phyloP scores from a whole-genome alignment of 192 early-diverging fungal species.

The Irineochytrium annulatum region DNA sequence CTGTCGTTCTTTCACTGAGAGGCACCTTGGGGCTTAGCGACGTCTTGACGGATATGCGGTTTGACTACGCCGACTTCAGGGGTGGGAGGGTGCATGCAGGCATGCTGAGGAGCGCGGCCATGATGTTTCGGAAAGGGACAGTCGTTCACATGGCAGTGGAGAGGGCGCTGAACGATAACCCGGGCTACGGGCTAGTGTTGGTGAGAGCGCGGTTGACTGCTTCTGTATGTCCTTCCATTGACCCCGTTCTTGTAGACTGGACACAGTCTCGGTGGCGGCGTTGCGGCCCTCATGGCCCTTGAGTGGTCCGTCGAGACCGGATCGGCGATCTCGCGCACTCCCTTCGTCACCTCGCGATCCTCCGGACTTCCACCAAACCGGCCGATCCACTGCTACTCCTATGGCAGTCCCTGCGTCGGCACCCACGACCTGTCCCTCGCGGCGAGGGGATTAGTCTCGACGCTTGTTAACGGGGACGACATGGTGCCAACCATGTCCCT shows the following conservation, averaged over 20 bases:
- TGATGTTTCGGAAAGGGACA: conserved; percentile 63
- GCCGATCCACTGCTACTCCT: conserved; percentile 84
- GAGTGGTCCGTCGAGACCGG: conserved; percentile 13
- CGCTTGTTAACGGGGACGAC: conserved; percentile 77
- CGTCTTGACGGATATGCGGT: conserved; percentile 39
- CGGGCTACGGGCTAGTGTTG: conserved; percentile 64
- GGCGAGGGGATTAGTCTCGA: conserved; percentile 72
- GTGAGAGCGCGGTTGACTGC: conserved; percentile 9
- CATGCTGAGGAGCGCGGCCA: conserved; percentile 76
- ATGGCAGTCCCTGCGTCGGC: conserved; percentile 74
- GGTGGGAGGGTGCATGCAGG: conserved; percentile 64
- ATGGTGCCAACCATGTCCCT: conserved; percentile 74
- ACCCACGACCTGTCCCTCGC: conserved; percentile 58
- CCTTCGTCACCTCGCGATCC: conserved; percentile 21
- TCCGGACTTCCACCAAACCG: conserved; percentile 58
- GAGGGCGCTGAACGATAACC: conserved; percentile 67
- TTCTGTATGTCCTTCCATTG: conserved; percentile 13
- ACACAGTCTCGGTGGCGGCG: conserved; percentile 82
- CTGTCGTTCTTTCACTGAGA: conserved; percentile 45
- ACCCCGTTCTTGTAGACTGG: conserved; percentile 54
- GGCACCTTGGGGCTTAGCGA: conserved; percentile 52
- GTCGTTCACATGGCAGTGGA: conserved; percentile 67
- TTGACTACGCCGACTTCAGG: conserved; percentile 34
- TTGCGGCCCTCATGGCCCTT: conserved; percentile 69
- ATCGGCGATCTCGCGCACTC: conserved; percentile 15